Base-by-base conservation (phyloP, 2,329 filamentous ascomycete genomes). In the Annulohypoxylon truncatum region DNA sequence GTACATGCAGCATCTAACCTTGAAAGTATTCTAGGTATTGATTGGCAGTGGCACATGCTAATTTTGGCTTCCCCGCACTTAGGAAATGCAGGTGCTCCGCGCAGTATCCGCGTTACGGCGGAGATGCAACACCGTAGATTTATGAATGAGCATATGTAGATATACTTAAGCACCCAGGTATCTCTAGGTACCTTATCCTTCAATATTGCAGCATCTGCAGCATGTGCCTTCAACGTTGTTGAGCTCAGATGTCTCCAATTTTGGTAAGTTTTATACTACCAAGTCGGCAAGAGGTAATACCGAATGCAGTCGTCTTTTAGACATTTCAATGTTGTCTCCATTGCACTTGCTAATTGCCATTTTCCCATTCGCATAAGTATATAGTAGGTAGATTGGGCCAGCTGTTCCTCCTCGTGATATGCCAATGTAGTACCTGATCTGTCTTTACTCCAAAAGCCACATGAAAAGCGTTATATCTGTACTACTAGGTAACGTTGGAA, bases 361-460 rank as follows among this genome's bases (percentile, higher is more conserved):
- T 42, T 40, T 29, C 50, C 35, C 46, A 31, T 47, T 61, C 15
- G 35, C 15, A 42, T 22, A 22, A n/a, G n/a, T n/a, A n/a, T n/a
- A n/a, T n/a, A n/a, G n/a, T n/a, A n/a, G n/a, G n/a, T 40, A 8
- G 20, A 20, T 8, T 10, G 22, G 35, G 40, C 51, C 28, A 47
- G 29, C 2, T 56, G 51, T 42, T 38, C 28, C 57, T 31, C 47
- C 63, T 59, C 48, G 42, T 66, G 59, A 63, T 66, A 48, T 57
- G 52, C 47, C 60, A 50, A 18, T 10, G 12, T 61, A 33, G 20
- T 50, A 52, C n/a, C 44, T 33, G 29, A 50, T 50, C 22, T 22
- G 18, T 48, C n/a, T 35, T 40, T 47, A 44, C 47, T 29, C 57
- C 26, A 56, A 56, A 24, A 51, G 24, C 22, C 7, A 51, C 46